Base-by-base conservation (phyloP, 2,329 filamentous ascomycete genomes). In the Monilinia fructigena region DNA sequence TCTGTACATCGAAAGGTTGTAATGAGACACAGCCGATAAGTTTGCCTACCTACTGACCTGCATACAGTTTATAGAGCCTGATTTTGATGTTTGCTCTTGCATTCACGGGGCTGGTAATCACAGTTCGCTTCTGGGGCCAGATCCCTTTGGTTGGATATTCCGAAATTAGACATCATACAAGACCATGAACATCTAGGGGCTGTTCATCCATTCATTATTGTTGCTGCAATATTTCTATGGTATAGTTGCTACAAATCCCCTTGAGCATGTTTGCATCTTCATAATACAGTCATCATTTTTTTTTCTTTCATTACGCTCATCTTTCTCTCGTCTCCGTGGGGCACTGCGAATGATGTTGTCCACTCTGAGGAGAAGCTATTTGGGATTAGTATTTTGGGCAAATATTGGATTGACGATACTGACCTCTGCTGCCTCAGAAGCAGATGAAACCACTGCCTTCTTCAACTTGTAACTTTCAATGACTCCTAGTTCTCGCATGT, bases 401-500 rank as follows among this genome's bases (percentile, higher is more conserved):
- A 31, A 63, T 62, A 71, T 71, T 35, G 65, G 54, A 35, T 23
- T 45, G 40, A 45, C 23, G 6, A 54, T 38, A 78, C 88, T 82
- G 83, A 96, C 92, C 86, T 99, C 95, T 71, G 95, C 93, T 70
- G 95, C 95, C 81, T 99, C 95, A 67, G 92, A 96, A 28, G 95
- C 95, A 69, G 93, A 97, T 63, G 91, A 96, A 62, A 99, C 95
- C 65, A 99, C 95, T n/a, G 95, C 95, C 77, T 88, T 90, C 86
- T 99, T 99, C 77, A 99, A 82, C 85, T 99, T 99, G 84, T 97
- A 98, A 79, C 92, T 96, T 82, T 99, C 95, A 72, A 99, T 90
- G 38, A 99, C 93, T 55, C 95, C 95, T 58, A 96, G 78, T 74
- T 99, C 92, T 64, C 94, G 86, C 95, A 99, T 99, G 76, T 99